Evolutionary conservation across 176 grass and related monocot genomes (phyloP), one percentile per base, ranked within the genome.

Genomic region (Triticum monococcum): DNA sequence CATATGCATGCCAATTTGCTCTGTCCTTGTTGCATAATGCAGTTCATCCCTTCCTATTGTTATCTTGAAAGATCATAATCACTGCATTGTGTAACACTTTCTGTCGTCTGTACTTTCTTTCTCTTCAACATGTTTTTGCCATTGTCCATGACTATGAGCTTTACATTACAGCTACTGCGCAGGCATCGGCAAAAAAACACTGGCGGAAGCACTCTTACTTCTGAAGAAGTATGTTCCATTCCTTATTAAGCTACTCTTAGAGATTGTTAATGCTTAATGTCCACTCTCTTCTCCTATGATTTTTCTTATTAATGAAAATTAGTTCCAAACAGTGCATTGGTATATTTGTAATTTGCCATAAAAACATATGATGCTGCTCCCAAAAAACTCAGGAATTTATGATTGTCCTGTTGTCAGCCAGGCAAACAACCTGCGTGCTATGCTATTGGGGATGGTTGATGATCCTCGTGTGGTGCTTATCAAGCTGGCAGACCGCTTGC

Each of bases 401-500:
- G 87, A 68, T 87, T 25, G 48, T 87, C 76, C 64, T 80, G 10
- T 84, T 87, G 89, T 91, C 81, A 87, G 85, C 87, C 87, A 98
- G 96, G 96, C 96, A 91, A 98, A 94, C 87, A 96, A 98, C 85
- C 79, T 98, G 88, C 89, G 93, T 11, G 87, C 92, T 86, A 98
- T 98, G 96, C 86, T 98, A 85, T 86, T 98, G 89, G 96, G 96
- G 69, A 98, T 98, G 93, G 93, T 96, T 89, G 91, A 98, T 48
- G 96, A 98, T 89, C 96, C 96, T 79, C 96, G 93, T 91, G 96
- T 98, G 89, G 93, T 94, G 26, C 93, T 98, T 65, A 94, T 98
- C 89, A 98, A 98, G 79, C 75, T 98, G 77, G 96, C 96, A 59
- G 96, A 98, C 85, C 91, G 96, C 37, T 84, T 98, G 79, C 96